Base-by-base conservation (phyloP, 345 rosid species). In the Populus pruinosa region DNA sequence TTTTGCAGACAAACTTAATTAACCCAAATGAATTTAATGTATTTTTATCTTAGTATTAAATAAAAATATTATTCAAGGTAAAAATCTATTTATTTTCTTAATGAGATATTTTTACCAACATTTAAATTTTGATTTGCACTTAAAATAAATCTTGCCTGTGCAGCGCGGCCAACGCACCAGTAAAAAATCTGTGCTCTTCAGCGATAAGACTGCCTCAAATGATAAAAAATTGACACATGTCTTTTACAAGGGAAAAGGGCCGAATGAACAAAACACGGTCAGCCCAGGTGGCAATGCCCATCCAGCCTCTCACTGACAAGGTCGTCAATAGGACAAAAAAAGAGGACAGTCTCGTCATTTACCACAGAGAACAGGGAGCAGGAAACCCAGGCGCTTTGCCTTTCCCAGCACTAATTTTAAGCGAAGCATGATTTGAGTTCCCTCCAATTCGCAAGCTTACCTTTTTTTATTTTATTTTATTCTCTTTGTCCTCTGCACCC, bases 401-500 rank as follows among this genome's bases (percentile, higher is more conserved):
- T n/a, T 23, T 9, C 27, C 75, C 44, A 38, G 21, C 61, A 31
- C 23, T 39, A 25, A 63, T 70, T 83, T 67, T 27, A 41, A 50
- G 44, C 50, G 41, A 7, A 6, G 3, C 27, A 71, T 31, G 61
- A 74, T 82, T 82, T 31, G 61, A 74, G 80, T 85, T 83, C 88
- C 88, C 86, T 83, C 88, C 82, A 83, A 75, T 69, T 83, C 70
- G 68, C 78, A 8, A 31, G 61, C 72, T 49, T 62, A 36, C 23
- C 10, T 27, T 68, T 74, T 70, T 71, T 7, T 23, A 41, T 70
- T 49, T 55, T 18, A 36, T 67, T 56, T 23, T 56, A 6, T 5
- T 16, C 27, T 67, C 41, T 16, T 70, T 49, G 16, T 49, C 62
- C 25, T 4, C 39, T 44, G 8, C 73, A 70, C 25, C 4, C 39